Conservation (phyloP, 116 monocot species). For the Cymodocea nodosa region DNA sequence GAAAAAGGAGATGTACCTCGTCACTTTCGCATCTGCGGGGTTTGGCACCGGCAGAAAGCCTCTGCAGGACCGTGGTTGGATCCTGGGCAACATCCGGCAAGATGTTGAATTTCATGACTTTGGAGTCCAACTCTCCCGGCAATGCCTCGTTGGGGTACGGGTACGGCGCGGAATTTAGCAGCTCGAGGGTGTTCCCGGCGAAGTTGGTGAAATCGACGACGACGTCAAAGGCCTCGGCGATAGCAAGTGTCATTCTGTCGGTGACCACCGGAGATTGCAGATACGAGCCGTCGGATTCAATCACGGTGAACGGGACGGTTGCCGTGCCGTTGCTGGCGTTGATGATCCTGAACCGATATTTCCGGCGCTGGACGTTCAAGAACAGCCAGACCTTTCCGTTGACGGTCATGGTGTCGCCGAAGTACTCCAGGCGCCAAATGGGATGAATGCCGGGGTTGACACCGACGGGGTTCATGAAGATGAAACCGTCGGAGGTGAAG, state of each 20-base stretch:
- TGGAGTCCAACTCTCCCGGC: no score
- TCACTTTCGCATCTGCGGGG: conserved; percentile 1
- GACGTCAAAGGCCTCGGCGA: conserved; percentile 20
- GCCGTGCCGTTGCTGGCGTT: conserved; percentile 33
- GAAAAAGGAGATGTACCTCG: conserved; percentile 22
- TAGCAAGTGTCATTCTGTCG: conserved; percentile 6
- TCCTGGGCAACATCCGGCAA: neutral
- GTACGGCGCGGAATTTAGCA: conserved; percentile 15
- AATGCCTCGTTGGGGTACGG: conserved; percentile 15
- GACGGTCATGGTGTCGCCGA: conserved; percentile 15
- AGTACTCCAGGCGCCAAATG: conserved; percentile 36
- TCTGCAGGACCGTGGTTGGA: conserved; percentile 13
- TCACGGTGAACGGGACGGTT: conserved; percentile 8
- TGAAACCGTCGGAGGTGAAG: conserved; percentile 48
- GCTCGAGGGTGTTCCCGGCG: neutral
- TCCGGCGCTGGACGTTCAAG: conserved; percentile 15
- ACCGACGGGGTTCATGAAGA: conserved; percentile 57
- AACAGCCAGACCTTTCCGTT: conserved; percentile 15
- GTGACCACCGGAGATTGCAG: conserved; percentile 15
- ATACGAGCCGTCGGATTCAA: conserved; percentile 35
- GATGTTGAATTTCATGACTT: conserved; percentile 22
- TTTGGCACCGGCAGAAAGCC: neutral
- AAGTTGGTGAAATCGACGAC: conserved; percentile 25
- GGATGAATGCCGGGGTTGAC: conserved; percentile 19
- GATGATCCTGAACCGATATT: conserved; percentile 39